Evolutionary conservation across 1,284 basidiomycete species (phyloP), one percentile per base, ranked within the genome.

Genomic region (Ustilago bromivora): DNA sequence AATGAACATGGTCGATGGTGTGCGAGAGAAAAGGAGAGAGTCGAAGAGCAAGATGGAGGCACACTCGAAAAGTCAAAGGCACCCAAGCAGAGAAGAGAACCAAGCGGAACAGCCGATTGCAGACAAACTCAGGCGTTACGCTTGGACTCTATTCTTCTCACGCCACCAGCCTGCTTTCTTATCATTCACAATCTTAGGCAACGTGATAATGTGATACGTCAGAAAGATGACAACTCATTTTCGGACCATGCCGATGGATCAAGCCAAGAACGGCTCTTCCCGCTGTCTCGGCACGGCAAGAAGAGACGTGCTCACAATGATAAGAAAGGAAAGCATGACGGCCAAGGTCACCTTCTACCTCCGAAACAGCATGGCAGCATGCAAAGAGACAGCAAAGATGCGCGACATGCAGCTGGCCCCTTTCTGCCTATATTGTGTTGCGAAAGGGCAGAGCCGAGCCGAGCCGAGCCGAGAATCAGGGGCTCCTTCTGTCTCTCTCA

Each of bases 381-480:
- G 53, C 53, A 38, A 28, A 31, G 17, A 53, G 40, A 38, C 36
- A 23, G 55, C 12, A 12, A 15, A 31, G 53, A 34, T 47, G 61
- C 60, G 43, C 34, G 40, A 60, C 67, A 61, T 70, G 68, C 68
- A 70, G n/a, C 15, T 17, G 47, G 68, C 68, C 68, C 68, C 68
- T 70, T 58, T 61, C 23, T 28, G n/a, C 10, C 35, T n/a, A 2
- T 23, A 28, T 38, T 31, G 51, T n/a, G 28, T 46, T 28, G 19
- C 41, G 13, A 31, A 58, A 34, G n/a, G 28, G 28, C 41, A 34
- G 46, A 32, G 40, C 23, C n/a, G n/a, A n/a, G n/a, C n/a, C n/a
- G n/a, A 28, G 23, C 23, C 56, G 31, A 46, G 53, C n/a, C n/a
- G 43, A 61, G 66, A 68, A 15, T 64, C 61, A 70, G 67, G 68